Percentiles rank a stretch among this genome's conserved stretches.
Evolutionary conservation across 2,329 filamentous ascomycete species (phyloP).

Genomic region (Aspergillus fumigatus): DNA sequence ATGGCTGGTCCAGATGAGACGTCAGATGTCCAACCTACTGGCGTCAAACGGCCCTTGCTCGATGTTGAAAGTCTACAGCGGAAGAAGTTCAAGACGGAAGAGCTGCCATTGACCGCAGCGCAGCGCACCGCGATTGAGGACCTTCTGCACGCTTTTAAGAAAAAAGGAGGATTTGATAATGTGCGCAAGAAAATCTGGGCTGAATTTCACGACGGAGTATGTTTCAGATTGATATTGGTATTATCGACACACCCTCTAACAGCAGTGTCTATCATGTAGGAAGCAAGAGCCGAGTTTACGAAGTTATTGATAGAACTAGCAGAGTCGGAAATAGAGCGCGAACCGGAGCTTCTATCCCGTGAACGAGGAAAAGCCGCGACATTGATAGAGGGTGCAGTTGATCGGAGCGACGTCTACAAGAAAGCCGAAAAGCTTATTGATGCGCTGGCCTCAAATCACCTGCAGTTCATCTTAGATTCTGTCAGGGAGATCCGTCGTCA

Average conservation of each 20-base stretch:
- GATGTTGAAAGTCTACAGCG: slow-evolving; percentile 33
- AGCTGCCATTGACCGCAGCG: slow-evolving; percentile 55
- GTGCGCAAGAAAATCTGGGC: slow-evolving; percentile 59
- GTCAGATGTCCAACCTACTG: slow-evolving; percentile 23
- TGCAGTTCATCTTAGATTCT: slow-evolving; percentile 50
- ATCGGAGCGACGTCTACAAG: slow-evolving; percentile 59
- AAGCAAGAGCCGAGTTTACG: slow-evolving; percentile 50
- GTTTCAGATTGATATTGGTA: slow-evolving; percentile 13
- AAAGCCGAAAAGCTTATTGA: slow-evolving; percentile 54
- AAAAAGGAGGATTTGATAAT: slow-evolving; percentile 61
- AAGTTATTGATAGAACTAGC: slow-evolving; percentile 51
- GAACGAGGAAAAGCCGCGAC: slow-evolving; percentile 59
- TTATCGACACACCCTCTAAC: not conserved
- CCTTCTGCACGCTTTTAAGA: slow-evolving; percentile 60
- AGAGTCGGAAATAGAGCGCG: slow-evolving; percentile 58
- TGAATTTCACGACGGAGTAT: slow-evolving; percentile 53
- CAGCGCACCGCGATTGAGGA: slow-evolving; percentile 58
- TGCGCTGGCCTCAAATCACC: slow-evolving; percentile 49
- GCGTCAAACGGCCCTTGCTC: slow-evolving; percentile 25
- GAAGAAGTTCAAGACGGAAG: slow-evolving; percentile 55
- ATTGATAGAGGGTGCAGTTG: slow-evolving; percentile 60
- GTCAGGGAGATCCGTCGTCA: slow-evolving; percentile 54
- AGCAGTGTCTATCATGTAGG: slow-evolving; percentile 32
- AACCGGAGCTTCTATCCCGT: slow-evolving; percentile 57
- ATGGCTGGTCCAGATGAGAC: slow-evolving; percentile 33